phyloP scores from a whole-genome alignment of 495 filamentous ascomycete species.

The Neurospora tetrasperma region DNA sequence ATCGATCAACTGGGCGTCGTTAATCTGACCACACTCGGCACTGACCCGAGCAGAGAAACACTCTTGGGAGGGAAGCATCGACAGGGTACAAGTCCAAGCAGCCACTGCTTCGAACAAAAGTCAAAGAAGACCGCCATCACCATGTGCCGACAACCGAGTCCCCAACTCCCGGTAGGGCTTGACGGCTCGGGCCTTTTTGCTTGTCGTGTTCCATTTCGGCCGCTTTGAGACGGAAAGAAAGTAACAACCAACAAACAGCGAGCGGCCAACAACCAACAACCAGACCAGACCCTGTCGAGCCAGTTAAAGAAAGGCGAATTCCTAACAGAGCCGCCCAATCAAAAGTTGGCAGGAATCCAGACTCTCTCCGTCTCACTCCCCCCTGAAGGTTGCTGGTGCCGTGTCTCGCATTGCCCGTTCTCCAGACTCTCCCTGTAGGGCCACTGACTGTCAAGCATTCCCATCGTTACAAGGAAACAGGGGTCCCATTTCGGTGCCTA shows the following conservation, averaged over 20 bases:
- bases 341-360: background rate
- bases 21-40: background rate
- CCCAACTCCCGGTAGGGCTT: background rate
- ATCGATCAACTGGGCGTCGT: background rate
- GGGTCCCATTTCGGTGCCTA: background rate
- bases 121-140: background rate
- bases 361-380: background rate
- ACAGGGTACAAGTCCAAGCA: background rate
- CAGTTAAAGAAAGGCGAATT: background rate
- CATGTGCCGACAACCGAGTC: background rate
- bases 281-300: background rate
- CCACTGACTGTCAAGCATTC: background rate
- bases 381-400: background rate
- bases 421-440: background rate
- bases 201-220: background rate
- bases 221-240: background rate
- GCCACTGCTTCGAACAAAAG: background rate
- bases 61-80: background rate
- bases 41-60: background rate
- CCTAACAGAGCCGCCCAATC: background rate
- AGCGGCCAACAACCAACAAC: background rate
- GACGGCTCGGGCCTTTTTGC: background rate
- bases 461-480: background rate
- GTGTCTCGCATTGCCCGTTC: background rate
- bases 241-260: background rate